Conservation (phyloP, 805 yeast species). For the Candida suzukii region DNA sequence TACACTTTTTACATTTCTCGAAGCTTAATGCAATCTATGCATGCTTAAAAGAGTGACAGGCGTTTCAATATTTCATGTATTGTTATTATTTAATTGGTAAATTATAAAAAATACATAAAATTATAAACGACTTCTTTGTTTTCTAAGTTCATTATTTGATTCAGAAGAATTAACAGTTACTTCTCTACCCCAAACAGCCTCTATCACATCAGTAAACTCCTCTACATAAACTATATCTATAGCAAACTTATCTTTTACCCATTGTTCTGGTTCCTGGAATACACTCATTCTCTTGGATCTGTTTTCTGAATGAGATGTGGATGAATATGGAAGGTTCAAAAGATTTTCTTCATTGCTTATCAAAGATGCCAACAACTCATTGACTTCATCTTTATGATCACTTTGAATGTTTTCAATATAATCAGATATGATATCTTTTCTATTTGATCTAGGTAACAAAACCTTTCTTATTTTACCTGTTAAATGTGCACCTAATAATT, state of each 20-base stretch:
- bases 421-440: conserved; percentile 61
- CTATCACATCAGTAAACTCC: conserved; percentile 73
- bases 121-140: conserved; percentile 12
- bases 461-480: conserved; percentile 52
- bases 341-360: conserved; percentile 21
- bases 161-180: conserved; percentile 8
- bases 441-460: conserved; percentile 63
- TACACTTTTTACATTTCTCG: too few relatives aligned
- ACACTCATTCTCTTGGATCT: conserved; percentile 8
- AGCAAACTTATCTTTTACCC: conserved; percentile 46
- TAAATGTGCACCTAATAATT: conserved; percentile 71
- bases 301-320: background rate
- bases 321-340: conserved; percentile 5
- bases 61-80: too few relatives aligned
- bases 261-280: conserved; percentile 40
- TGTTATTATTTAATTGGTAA: too few relatives aligned
- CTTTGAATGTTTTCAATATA: conserved; percentile 29
- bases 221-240: conserved; percentile 58
- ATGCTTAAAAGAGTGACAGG: too few relatives aligned
- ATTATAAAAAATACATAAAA: too few relatives aligned
- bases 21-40: too few relatives aligned
- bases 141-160: background rate
- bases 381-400: conserved; percentile 10
- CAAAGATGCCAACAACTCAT: conserved; percentile 11
- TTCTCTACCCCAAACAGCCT: conserved; percentile 59